Base-by-base conservation (phyloP, 139 green algal species). In the Chlamydomonas sphaeroides region DNA sequence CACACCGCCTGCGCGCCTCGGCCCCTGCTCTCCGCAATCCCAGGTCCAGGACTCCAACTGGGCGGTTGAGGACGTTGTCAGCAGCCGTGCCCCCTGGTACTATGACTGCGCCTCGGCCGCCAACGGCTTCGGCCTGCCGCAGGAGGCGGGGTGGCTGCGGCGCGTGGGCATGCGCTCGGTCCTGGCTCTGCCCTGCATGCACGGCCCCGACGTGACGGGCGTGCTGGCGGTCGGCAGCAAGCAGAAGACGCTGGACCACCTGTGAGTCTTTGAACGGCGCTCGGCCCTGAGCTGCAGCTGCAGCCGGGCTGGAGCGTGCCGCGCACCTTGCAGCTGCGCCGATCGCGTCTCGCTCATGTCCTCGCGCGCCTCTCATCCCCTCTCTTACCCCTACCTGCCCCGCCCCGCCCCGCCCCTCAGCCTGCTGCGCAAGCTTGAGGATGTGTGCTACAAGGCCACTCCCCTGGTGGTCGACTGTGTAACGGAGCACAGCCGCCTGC, bases 11-110 rank as follows among this genome's bases (percentile, higher is more conserved):
- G 5, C 67, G 11, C 28, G 26, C 28, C 41, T 28, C 38, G 4
- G 10, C 53, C 21, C 36, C 65, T 53, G 10, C 45, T 14, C 45
- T 14, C 45, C 45, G 11, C 10, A 53, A 65, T 23, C 21, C 23
- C 74, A 80, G 74, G 74, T 83, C 33, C 41, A 73, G 23, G 76
- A 73, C 42, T 66, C 42, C 6, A 83, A 83, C 76, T 83, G 76
- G 76, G 68, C 41, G 1, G 76, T 83, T 20, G 76, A 83, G 65
- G 76, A 83, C 25, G 76, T 83, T 10, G 76, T 65, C 0, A 18
- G 42, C 45, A 66, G 42, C 76, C 11, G 33, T 6, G 62, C 76
- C 11, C 76, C 76, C 33, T 83, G 76, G 76, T 83, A 83, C 76
- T 83, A 83, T 10, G 76, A 83, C 63, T 83, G 76, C 61, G 74